Percentiles rank a stretch among this genome's conserved stretches.
These are phyloP conservation scores for Phytophthora colocasiae DNA, from an alignment of 352 stramenopile genomes.

Conservation along the genomic window DNA sequence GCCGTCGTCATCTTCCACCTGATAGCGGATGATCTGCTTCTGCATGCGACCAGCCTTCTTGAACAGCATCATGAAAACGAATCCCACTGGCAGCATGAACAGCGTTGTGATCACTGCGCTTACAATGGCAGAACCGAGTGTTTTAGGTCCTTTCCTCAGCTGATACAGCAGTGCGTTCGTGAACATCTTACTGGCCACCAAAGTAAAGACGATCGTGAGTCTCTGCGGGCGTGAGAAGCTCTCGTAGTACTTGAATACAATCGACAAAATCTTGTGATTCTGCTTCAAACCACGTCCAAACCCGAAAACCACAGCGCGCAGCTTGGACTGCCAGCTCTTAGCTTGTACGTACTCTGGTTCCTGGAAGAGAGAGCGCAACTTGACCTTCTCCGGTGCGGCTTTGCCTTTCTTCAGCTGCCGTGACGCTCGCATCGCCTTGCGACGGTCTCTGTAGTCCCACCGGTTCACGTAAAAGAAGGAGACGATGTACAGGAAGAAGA, in stretches of 20 bases:
- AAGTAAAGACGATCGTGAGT: constrained; percentile 74
- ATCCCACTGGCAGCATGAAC: constrained; percentile 68
- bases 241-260: constrained; percentile 80
- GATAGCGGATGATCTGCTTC: constrained; percentile 70
- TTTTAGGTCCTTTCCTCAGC: constrained; percentile 57
- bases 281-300: constrained; percentile 64
- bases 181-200: constrained; percentile 80
- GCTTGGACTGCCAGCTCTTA: constrained; percentile 52
- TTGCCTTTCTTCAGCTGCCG: constrained; percentile 40
- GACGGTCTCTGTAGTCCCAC: constrained; percentile 61
- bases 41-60: constrained; percentile 70
- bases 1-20: constrained; percentile 64
- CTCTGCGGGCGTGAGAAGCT: constrained; percentile 68
- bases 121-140: constrained; percentile 55
- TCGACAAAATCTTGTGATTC: constrained; percentile 75
- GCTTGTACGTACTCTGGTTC: constrained; percentile 67
- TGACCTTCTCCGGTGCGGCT: constrained; percentile 52
- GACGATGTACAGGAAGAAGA: constrained; percentile 64
- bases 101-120: constrained; percentile 63
- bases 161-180: constrained; percentile 71
- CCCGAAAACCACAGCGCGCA: constrained; percentile 39
- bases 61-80: constrained; percentile 77
- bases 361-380: constrained; percentile 67
- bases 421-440: constrained; percentile 42
- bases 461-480: constrained; percentile 67